Conservation (phyloP, 1,284 basidiomycete species). For the Melanopsichium pennsylvanicum region DNA sequence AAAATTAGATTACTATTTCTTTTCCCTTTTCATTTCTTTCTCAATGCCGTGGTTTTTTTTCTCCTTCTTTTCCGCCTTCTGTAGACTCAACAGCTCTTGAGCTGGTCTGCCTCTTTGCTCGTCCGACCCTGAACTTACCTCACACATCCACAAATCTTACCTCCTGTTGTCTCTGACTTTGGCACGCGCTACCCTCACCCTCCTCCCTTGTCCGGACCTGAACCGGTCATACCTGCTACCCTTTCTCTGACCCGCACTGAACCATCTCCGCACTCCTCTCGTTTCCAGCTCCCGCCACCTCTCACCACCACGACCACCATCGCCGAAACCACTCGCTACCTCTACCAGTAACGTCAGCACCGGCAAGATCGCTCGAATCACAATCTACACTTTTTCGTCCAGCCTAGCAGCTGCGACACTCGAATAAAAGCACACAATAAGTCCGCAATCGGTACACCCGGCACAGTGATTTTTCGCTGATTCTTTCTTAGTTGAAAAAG, state of each 20-base stretch:
- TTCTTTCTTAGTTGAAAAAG: no score
- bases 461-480: no score
- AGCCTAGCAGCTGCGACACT: no score
- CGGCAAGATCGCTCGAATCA: no score
- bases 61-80: no score
- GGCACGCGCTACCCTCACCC: conserved; percentile 3
- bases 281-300: neutral
- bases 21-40: conserved; percentile 1
- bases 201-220: conserved; percentile 1
- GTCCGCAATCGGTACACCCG: no score
- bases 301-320: neutral
- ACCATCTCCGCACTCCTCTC: neutral
- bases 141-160: conserved; percentile 17
- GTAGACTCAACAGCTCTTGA: no score
- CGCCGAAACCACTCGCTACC: neutral
- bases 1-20: no score
- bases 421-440: no score
- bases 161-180: conserved; percentile 4
- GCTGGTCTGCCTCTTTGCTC: no score
- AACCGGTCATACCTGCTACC: conserved; percentile 4
- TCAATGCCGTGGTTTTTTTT: neutral
- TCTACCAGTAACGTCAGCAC: no score
- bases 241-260: neutral
- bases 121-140: conserved; percentile 11
- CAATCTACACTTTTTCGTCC: no score